These are phyloP conservation scores for Beta vulgaris DNA, from an alignment of 148 eudicot genomes.

Conservation along the genomic window DNA sequence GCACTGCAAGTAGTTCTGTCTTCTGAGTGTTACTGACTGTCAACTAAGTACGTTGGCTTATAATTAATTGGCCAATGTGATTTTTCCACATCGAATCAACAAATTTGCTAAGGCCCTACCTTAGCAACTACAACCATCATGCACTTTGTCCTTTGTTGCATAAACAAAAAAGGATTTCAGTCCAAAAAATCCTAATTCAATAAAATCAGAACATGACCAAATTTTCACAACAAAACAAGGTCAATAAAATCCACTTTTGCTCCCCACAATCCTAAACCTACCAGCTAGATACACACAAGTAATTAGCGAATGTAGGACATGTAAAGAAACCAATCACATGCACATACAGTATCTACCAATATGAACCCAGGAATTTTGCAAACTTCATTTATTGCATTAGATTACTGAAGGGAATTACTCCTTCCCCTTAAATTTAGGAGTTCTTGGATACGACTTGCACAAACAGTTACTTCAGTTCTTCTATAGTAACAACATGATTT, in stretches of 20 bases:
- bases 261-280: background rate
- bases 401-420: background rate
- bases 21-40: constrained; percentile 5
- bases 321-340: background rate
- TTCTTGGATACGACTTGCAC: background rate
- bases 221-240: background rate
- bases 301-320: background rate
- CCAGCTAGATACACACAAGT: constrained; percentile 5
- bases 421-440: background rate
- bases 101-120: constrained; percentile 7
- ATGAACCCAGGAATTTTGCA: background rate
- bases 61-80: constrained; percentile 19
- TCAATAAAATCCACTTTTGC: background rate
- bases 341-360: background rate
- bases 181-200: constrained; percentile 8
- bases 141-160: constrained; percentile 1
- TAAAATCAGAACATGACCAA: background rate
- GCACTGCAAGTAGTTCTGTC: background rate
- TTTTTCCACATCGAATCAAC: background rate
- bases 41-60: constrained; percentile 2
- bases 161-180: background rate
- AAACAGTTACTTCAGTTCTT: background rate
- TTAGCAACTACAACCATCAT: background rate
- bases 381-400: background rate
- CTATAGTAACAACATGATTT: background rate